Evolutionary conservation across 2,329 filamentous ascomycete genomes (phyloP), one percentile per base, ranked within the genome.

Genomic region (Amphichorda felina): DNA sequence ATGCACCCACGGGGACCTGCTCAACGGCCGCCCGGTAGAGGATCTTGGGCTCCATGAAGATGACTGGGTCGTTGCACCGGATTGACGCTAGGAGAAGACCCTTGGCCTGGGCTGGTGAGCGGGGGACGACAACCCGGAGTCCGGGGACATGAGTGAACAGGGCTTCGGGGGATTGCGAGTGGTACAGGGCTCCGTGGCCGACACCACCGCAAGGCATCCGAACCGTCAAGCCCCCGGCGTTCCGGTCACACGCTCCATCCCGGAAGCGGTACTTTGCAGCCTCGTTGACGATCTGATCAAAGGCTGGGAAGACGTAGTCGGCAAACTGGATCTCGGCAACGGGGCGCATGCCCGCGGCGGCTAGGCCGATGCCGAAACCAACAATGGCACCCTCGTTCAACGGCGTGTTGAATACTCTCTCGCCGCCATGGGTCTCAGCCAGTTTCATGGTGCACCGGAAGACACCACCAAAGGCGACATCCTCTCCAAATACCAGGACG

Each of bases 251-350:
- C 14, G 50, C 43, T 0, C 75, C 76, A 34, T 82, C 80, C 33
- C 87, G 71, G 56, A 86, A 95, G 38, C 88, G 70, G 50, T 83
- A 81, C 60, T 94, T 94, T 41, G 86, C 84, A 0, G 84, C 87
- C 59, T 95, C 87, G 50, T 94, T 94, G 50, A 94, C 86, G 22
- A 95, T 72, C 63, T 95, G 87, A 51, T 95, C 87, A 49, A 94
- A 94, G 0, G 88, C 87, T 3, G 88, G 88, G 54, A 79, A 94
- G 37, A 94, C 79, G 54, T 95, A 95, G 54, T 95, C 88, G 40
- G 88, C 88, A 51, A 95, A 95, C 55, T 95, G 88, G 37, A 95
- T 87, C 63, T 98, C 91, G 1, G 89, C 89, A 17, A 96, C 75
- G 0, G 91, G 86, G 38, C 82, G 81, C 82, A 94, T 87, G 17